These are phyloP conservation scores for Cercospora zeae-maydis DNA, from an alignment of 2,329 filamentous ascomycete species.

Conservation along the genomic window DNA sequence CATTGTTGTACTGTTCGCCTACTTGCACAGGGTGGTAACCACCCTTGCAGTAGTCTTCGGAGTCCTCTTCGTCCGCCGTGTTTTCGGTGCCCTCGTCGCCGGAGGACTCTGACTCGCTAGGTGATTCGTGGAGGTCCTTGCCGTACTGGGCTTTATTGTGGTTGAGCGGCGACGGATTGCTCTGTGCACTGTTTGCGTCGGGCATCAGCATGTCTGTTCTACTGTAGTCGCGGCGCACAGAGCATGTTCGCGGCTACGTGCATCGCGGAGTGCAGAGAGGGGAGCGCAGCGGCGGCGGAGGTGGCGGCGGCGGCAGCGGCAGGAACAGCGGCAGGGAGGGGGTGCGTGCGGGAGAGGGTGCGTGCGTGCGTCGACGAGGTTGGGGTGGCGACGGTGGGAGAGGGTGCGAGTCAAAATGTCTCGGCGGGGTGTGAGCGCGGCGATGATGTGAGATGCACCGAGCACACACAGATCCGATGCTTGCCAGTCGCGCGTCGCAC, in stretches of 20 bases:
- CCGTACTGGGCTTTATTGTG: constrained; percentile 42
- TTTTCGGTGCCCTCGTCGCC: constrained; percentile 80
- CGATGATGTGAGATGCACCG: constrained; percentile 17
- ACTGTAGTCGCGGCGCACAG: constrained; percentile 10
- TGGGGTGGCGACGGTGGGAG: constrained; percentile 12
- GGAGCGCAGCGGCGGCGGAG: background rate
- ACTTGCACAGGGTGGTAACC: constrained; percentile 94
- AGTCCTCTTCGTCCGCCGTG: constrained; percentile 96
- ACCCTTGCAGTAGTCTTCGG: constrained; percentile 98
- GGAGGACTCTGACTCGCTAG: constrained; percentile 58
- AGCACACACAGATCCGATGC: constrained; percentile 6
- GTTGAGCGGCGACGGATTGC: constrained; percentile 29
- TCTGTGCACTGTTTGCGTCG: constrained; percentile 24
- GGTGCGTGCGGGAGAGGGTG: background rate
- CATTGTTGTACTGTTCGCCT: constrained; percentile 96
- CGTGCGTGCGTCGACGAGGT: constrained; percentile 2
- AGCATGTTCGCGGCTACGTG: constrained; percentile 15
- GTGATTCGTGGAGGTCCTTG: constrained; percentile 65
- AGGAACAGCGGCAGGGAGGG: constrained; percentile 2
- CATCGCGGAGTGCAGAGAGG: constrained; percentile 10
- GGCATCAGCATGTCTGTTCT: constrained; percentile 28
- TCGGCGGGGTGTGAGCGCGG: constrained; percentile 14
- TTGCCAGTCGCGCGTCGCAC: background rate
- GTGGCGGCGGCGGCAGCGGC: background rate
- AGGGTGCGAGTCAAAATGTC: constrained; percentile 13